Evolutionary conservation across 208 protist species (phyloP), one percentile per base, ranked within the genome.

Genomic region (Acanthamoeba sp.): DNA sequence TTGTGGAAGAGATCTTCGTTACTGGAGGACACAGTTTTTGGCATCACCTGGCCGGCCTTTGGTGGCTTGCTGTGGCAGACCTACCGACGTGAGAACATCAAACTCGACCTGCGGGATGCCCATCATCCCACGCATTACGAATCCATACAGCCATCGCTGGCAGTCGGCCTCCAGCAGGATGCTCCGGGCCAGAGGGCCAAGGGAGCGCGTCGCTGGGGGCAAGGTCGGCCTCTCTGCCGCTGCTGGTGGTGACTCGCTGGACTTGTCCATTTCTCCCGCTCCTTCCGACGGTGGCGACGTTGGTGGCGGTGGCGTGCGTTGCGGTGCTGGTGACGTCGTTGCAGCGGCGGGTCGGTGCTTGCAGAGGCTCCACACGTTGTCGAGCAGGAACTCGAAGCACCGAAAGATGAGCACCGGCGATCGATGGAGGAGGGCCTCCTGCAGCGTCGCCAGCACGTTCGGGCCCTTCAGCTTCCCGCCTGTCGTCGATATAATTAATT

Each of bases 341-440:
- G 2, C 5, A 5, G 66, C 66, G 36, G 66, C n/a, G 16, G 66
- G 16, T 78, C 57, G 57, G 36, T 29, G 66, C 66, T 10, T 5
- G 66, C 36, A 78, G 66, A 78, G n/a, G 66, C 66, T 78, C 66
- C 66, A 78, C 24, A 78, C 22, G 34, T 78, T 78, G 66, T 78
- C 66, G 24, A 78, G 66, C 12, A 78, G 29, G 24, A 20, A 78
- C n/a, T 78, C 66, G 12, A 78, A 78, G 66, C 66, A 78, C 7
- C 29, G 29, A 22, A 78, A 78, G 66, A 78, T 78, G 36, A 78
- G 66, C 24, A 78, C n/a, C 34, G 66, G 66, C 66, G 66, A 78
- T 38, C 66, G 66, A 22, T 78, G 66, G 66, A 78, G 66, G 22
- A 78, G 66, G 32, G 29, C 66, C 66, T 78, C 66, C 18, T 36